Base-by-base conservation (phyloP, 2,329 filamentous ascomycete genomes). In the Hymenoscyphus linearis region DNA sequence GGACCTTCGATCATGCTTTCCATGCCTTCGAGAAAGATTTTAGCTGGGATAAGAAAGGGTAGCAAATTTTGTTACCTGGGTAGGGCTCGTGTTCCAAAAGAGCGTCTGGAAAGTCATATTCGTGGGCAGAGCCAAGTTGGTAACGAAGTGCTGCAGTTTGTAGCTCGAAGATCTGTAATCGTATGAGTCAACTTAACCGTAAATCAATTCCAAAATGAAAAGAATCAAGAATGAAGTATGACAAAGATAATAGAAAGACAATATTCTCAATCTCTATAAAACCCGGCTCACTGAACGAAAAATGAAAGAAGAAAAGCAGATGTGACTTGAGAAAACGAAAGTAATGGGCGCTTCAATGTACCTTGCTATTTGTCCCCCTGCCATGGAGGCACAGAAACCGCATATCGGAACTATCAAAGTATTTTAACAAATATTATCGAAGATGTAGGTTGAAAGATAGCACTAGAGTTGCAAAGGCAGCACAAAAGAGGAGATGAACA, bases 331-430 rank as follows among this genome's bases (percentile, higher is more conserved):
- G n/a, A 47, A 47, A 25, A 47, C 7, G 10, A 13, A 12, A 25
- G 44, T 18, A 50, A 35, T 2, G 6, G 6, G 27, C 10, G n/a
- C 1, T 12, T 2, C 31, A 27, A 57, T 6, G 14, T 57, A 57
- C 56, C 56, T 52, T 22, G n/a, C 56, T 52, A 26, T 53, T 53
- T 14, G 44, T 53, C 3, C 57, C 57, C 9, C 13, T 35, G 44
- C 47, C 44, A 53, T 59, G 57, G 16, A 59, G 26, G 26, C 44
- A 59, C 3, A 59, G 47, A 55, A 59, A 47, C 16, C 55, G 55
- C 55, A 40, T 55, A 1, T 13, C n/a, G 18, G 16, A 40, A 40
- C 37, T 6, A 16, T 6, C n/a, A n/a, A 40, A 50, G 12, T 10
- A 25, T n/a, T 25, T 25, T 10, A 4, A 12, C 9, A 22, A 50